Evolutionary conservation across 1,284 basidiomycete genomes (phyloP), one percentile per base, ranked within the genome.

Genomic region (Thecaphora frezii): DNA sequence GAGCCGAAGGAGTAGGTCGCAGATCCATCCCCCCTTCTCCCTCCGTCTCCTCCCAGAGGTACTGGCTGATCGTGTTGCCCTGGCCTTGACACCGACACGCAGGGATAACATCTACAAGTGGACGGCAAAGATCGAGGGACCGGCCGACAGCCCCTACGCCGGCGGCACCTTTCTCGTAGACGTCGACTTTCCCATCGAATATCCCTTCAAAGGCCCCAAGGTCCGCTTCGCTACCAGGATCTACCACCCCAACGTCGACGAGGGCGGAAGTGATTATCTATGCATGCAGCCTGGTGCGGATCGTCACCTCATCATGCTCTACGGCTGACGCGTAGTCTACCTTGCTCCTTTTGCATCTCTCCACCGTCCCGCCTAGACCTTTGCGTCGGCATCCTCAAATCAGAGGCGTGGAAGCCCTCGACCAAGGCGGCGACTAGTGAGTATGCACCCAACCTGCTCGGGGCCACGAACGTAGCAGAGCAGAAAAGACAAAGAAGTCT

Each of bases 201-300:
- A 78, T 53, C 78, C 78, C 5, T 79, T 79, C 66, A 78, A 78
- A 64, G 69, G 74, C 23, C 77, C 77, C 33, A 74, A 69, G n/a
- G 62, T 77, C 38, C 63, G 60, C 19, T 76, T 78, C 59, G 50
- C 52, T 56, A 73, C 69, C 24, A 65, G 65, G 18, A 66, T 79
- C 50, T 78, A 78, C 63, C 78, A 79, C 50, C 78, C 78, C 18
- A 79, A 79, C 58, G 74, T 79, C 33, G 77, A 76, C 36, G 71
- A 76, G 30, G 56, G 70, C 16, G 78, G 78, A 53, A 74, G 73
- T 74, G 48, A 54, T 70, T 65, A 24, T 30, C n/a, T n/a, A n/a
- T n/a, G n/a, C n/a, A n/a, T n/a, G n/a, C n/a, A n/a, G n/a, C n/a
- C n/a, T n/a, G n/a, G n/a, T n/a, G n/a, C n/a, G n/a, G n/a, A 13